These are phyloP conservation scores for Heliosperma pusillum DNA, from an alignment of 148 eudicot genomes.

Conservation along the genomic window DNA sequence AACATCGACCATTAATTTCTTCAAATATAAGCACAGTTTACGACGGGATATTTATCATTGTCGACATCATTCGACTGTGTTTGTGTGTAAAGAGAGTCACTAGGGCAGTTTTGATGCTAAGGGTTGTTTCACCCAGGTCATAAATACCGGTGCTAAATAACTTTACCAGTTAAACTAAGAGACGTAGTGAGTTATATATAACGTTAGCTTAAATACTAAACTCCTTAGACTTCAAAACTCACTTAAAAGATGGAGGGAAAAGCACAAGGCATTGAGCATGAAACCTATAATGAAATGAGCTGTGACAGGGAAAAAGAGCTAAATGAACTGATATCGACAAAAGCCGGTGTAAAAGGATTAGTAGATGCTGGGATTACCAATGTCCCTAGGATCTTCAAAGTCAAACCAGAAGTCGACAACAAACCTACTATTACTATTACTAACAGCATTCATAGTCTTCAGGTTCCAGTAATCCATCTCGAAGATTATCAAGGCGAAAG, in stretches of 20 bases:
- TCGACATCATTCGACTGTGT: no score
- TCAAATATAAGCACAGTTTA: no score
- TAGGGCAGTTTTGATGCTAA: no score
- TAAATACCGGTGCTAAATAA: neutral
- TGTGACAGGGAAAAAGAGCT: constrained; percentile 29
- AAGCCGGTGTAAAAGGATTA: constrained; percentile 51
- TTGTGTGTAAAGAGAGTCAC: no score
- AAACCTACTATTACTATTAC: no score
- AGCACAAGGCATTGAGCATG: constrained; percentile 10
- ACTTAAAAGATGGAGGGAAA: constrained; percentile 9
- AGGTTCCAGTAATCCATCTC: constrained; percentile 36
- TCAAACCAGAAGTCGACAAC: constrained; percentile 2
- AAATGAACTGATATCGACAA: constrained; percentile 33
- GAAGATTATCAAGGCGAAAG: constrained; percentile 18
- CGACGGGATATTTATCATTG: no score
- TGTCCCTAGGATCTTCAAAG: constrained; percentile 36
- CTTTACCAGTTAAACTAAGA: neutral
- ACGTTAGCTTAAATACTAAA: no score
- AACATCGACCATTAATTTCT: no score
- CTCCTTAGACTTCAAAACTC: neutral
- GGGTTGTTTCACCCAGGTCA: no score
- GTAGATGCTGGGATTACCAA: constrained; percentile 36
- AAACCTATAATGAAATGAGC: constrained; percentile 5
- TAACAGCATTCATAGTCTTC: neutral
- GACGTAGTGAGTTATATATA: no score